A percentile compares a stretch with the other conserved stretches of the same genome.
Conservation (phyloP, 306 rosid genomes). For the Argentina anserina region DNA sequence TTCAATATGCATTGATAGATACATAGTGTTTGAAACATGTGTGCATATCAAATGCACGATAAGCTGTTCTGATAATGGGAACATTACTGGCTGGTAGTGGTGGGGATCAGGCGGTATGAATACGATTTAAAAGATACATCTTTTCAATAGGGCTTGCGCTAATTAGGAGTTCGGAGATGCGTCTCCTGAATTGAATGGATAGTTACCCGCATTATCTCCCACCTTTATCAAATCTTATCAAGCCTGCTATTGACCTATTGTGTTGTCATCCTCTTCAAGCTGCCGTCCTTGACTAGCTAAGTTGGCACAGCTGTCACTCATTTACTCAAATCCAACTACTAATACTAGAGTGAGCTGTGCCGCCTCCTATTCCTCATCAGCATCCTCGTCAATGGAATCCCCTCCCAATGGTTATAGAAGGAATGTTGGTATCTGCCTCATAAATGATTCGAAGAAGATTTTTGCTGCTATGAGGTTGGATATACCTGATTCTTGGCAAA, state of each 20-base stretch:
- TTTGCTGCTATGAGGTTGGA: constrained; percentile 81
- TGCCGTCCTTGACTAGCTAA: neutral
- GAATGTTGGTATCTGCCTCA: constrained; percentile 78
- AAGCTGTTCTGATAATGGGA: neutral
- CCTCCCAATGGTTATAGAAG: constrained; percentile 78
- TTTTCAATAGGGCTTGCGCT: neutral
- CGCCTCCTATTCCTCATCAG: constrained; percentile 15
- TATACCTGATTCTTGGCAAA: constrained; percentile 80
- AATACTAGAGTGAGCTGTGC: neutral
- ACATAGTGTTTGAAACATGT: neutral
- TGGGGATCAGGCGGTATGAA: too few relatives aligned
- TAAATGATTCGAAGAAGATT: constrained; percentile 56
- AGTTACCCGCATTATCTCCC: constrained; percentile 11
- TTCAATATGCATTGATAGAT: neutral
- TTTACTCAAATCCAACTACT: neutral
- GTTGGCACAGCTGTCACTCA: constrained; percentile 23
- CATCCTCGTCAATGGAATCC: constrained; percentile 58
- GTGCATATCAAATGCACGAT: neutral
- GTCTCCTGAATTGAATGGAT: constrained; percentile 35
- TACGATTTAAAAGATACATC: neutral
- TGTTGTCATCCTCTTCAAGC: constrained; percentile 1
- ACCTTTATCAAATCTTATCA: constrained; percentile 8
- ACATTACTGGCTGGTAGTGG: too few relatives aligned
- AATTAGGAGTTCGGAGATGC: neutral
- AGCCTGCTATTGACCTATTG: constrained; percentile 10